Conservation (phyloP, 78 protist species). For the Thecamonas trahens region DNA sequence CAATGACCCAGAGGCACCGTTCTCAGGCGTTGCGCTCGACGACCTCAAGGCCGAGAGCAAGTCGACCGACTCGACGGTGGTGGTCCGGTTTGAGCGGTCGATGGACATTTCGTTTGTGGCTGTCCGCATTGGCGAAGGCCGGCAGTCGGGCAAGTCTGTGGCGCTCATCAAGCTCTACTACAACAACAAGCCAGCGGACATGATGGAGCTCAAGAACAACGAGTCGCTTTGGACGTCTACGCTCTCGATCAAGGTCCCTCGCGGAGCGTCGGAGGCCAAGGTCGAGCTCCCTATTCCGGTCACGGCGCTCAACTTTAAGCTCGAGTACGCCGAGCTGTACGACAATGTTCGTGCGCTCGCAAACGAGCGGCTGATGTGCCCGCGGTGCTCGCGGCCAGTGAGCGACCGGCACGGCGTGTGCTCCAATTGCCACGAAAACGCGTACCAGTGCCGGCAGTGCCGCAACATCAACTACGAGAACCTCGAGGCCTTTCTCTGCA, state of each 20-base stretch:
- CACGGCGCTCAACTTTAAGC: constrained; percentile 53
- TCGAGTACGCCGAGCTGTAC: constrained; percentile 74
- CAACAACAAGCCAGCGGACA: constrained; percentile 47
- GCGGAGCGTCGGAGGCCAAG: constrained; percentile 12
- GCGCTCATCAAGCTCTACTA: constrained; percentile 47
- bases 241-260: neutral
- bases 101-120: constrained; percentile 13
- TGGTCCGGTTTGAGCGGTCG: constrained; percentile 30
- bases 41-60: constrained; percentile 50
- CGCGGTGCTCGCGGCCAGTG: constrained; percentile 66
- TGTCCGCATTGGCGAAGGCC: constrained; percentile 28
- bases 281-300: constrained; percentile 50
- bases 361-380: constrained; percentile 55
- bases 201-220: constrained; percentile 49
- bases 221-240: constrained; percentile 47
- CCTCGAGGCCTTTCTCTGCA: constrained; percentile 83
- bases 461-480: constrained; percentile 91
- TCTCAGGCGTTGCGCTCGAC: constrained; percentile 22
- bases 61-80: constrained; percentile 35
- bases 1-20: constrained; percentile 46
- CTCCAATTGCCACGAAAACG: constrained; percentile 87
- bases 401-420: constrained; percentile 79
- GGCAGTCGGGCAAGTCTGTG: constrained; percentile 44
- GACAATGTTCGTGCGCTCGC: constrained; percentile 23
- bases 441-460: constrained; percentile 89